These are phyloP conservation scores for Cynara cardunculus DNA, from an alignment of 129 eudicot species.

Conservation along the genomic window DNA sequence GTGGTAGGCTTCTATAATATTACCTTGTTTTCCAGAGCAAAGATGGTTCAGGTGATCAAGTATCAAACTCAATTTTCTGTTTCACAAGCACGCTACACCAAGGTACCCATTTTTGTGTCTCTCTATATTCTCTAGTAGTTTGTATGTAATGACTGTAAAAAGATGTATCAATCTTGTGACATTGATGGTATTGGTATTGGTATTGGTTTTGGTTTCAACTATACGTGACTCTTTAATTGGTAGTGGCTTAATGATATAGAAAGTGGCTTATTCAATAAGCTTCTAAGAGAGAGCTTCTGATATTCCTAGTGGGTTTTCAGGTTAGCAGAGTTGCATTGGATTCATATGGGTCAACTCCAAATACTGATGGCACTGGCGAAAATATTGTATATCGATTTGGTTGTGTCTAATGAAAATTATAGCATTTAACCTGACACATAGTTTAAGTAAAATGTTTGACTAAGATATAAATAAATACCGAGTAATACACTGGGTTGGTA, in stretches of 20 bases:
- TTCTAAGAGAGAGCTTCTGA: too few relatives aligned
- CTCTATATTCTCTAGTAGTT: background rate
- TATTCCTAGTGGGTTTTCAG: slow-evolving; percentile 46
- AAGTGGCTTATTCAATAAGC: too few relatives aligned
- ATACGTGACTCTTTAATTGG: too few relatives aligned
- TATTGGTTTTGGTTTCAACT: too few relatives aligned
- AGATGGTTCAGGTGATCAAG: slow-evolving; percentile 77
- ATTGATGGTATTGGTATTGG: too few relatives aligned
- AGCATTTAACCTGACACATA: background rate
- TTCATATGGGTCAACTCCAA: slow-evolving; percentile 87
- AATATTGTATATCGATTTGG: slow-evolving; percentile 84
- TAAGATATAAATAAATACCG: too few relatives aligned
- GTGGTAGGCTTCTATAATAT: background rate
- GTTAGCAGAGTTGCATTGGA: slow-evolving; percentile 97
- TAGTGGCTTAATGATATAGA: too few relatives aligned
- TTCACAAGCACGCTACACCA: slow-evolving; percentile 81
- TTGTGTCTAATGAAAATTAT: slow-evolving; percentile 75
- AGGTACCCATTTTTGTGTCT: slow-evolving; percentile 45
- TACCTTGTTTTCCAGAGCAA: slow-evolving; percentile 42
- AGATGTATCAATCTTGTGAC: too few relatives aligned
- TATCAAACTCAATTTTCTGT: slow-evolving; percentile 81
- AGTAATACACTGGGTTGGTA: slow-evolving; percentile 23
- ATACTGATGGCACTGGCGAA: slow-evolving; percentile 71
- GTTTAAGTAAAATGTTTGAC: too few relatives aligned
- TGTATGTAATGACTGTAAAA: background rate